These are phyloP conservation scores for Arabidopsis thaliana DNA, from an alignment of 345 rosid genomes.

Conservation along the genomic window TAIR10.1 NC_003076.8:23187501-23188000, in stretches of 20 bases:
- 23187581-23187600: too few species aligned
- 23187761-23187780: too few species aligned
- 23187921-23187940: conserved; percentile 14
- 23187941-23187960: conserved; percentile 13
- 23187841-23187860: neutral
- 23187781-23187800: neutral
- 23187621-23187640: neutral
- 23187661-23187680: neutral
- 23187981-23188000: conserved; percentile 20
- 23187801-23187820: conserved; percentile 1
- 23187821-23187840: neutral
- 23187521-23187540: too few species aligned
- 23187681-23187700: neutral
- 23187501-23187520: too few species aligned
- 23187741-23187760: conserved; percentile 21
- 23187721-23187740: conserved; percentile 27
- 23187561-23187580: too few species aligned
- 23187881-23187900: neutral
- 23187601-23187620: neutral
- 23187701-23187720: conserved; percentile 1
- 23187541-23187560: too few species aligned
- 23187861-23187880: too few species aligned
- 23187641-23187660: conserved; percentile 4
- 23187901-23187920: conserved; percentile 19
- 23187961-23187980: conserved; percentile 29